Percentiles rank a stretch among this genome's conserved stretches.
phyloP scores from a whole-genome alignment of 345 rosid genomes.

The Diplotaxis tenuifolia region DNA sequence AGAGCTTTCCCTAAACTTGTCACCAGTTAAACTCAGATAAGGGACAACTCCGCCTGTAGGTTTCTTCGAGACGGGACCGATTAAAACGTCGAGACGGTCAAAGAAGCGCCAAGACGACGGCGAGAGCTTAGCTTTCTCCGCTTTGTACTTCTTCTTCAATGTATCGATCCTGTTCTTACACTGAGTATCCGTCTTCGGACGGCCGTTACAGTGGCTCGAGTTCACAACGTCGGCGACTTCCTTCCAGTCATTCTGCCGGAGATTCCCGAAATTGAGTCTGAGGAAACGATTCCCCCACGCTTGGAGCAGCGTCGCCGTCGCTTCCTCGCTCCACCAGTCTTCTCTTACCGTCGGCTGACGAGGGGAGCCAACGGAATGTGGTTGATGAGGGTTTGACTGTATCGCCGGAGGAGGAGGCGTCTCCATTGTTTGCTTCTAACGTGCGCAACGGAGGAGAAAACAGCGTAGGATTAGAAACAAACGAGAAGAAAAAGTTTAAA shows the following conservation, averaged over 20 bases:
- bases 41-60: not conserved
- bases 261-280: slow-evolving; percentile 69
- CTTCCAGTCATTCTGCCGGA: slow-evolving; percentile 77
- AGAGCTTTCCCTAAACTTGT: not conserved
- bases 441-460: not conserved
- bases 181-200: slow-evolving; percentile 62
- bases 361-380: not conserved
- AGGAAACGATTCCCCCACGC: slow-evolving; percentile 84
- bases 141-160: slow-evolving; percentile 22
- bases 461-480: not conserved
- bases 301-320: slow-evolving; percentile 66
- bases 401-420: slow-evolving; percentile 8
- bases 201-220: slow-evolving; percentile 43
- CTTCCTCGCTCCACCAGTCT: slow-evolving; percentile 91
- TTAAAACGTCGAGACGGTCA: not conserved
- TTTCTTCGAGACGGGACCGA: slow-evolving; percentile 2
- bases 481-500: too few relatives aligned
- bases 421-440: slow-evolving; percentile 15
- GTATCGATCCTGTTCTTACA: slow-evolving; percentile 75
- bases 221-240: slow-evolving; percentile 74
- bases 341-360: slow-evolving; percentile 52
- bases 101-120: slow-evolving; percentile 4
- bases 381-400: slow-evolving; percentile 11
- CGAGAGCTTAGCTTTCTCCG: slow-evolving; percentile 4
- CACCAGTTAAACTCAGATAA: not conserved